Evolutionary conservation across 441 rosid genomes (phyloP).

Genomic region (Biscutella auriculata): DNA sequence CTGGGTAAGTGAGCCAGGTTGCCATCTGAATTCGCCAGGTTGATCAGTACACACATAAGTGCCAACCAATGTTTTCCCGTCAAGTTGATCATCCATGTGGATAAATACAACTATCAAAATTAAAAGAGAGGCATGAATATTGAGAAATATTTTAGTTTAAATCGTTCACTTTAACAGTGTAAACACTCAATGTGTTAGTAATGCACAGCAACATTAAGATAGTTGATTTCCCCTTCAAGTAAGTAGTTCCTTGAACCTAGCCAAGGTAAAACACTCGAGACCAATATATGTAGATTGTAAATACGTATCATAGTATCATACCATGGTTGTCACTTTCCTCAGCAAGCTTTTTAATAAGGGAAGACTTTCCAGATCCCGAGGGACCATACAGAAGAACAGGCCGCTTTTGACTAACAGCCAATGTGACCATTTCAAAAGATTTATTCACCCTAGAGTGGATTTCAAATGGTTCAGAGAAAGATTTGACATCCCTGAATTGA

Average conservation of each 20-base stretch:
- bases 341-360: constrained; percentile 71
- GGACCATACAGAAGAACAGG: constrained; percentile 94
- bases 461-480: constrained; percentile 45
- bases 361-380: constrained; percentile 89
- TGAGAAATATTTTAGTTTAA: constrained; percentile 1
- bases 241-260: constrained; percentile 5
- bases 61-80: constrained; percentile 88
- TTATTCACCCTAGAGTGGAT: constrained; percentile 47
- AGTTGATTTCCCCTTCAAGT: not conserved
- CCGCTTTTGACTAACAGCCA: constrained; percentile 86
- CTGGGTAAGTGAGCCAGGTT: constrained; percentile 94
- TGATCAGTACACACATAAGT: constrained; percentile 85
- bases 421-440: constrained; percentile 69
- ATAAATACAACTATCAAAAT: constrained; percentile 51
- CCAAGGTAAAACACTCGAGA: not conserved
- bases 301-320: constrained; percentile 28
- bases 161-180: constrained; percentile 3
- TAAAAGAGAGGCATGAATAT: not conserved
- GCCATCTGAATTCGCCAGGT: constrained; percentile 99
- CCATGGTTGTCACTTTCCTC: constrained; percentile 60
- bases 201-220: constrained; percentile 3
- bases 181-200: not conserved
- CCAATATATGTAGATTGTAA: not conserved
- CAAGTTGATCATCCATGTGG: constrained; percentile 98
- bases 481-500: constrained; percentile 44